Evolutionary conservation across 2,329 filamentous ascomycete species (phyloP).

Genomic region (Catunica adiposa): DNA sequence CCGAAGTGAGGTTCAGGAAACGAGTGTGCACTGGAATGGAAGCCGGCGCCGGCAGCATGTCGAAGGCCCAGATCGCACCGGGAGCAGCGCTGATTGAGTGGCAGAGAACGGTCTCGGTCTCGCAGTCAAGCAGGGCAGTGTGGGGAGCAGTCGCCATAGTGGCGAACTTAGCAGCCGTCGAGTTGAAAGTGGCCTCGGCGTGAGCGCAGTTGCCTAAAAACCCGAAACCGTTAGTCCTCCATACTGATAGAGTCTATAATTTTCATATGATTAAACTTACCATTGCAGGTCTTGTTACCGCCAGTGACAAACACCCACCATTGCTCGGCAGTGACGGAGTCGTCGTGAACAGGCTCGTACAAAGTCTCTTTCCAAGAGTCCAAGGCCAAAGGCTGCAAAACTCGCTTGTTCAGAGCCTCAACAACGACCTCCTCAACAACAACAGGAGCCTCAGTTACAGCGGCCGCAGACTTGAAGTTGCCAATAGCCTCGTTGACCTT

Average conservation of each 20-base stretch:
- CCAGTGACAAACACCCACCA: constrained; percentile 63
- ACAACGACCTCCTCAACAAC: constrained; percentile 26
- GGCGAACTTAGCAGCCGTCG: constrained; percentile 47
- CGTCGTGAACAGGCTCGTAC: constrained; percentile 42
- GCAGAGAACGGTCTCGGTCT: constrained; percentile 57
- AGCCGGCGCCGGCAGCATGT: constrained; percentile 47
- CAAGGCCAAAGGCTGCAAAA: constrained; percentile 40
- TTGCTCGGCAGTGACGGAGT: constrained; percentile 48
- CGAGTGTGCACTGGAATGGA: constrained; percentile 47
- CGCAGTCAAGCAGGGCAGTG: constrained; percentile 56
- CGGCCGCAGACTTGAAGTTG: constrained; percentile 29
- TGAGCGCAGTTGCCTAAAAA: constrained; percentile 43
- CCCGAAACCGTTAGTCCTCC: background rate
- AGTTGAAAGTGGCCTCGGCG: constrained; percentile 49
- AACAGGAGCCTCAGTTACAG: constrained; percentile 32
- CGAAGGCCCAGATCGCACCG: constrained; percentile 50
- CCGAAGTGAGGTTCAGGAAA: constrained; percentile 52
- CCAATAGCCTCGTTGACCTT: constrained; percentile 49
- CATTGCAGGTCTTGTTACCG: constrained; percentile 64
- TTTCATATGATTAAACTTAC: constrained; percentile 24
- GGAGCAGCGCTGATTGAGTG: constrained; percentile 53
- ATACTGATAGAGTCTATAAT: background rate
- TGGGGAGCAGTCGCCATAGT: constrained; percentile 44
- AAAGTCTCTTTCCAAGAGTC: constrained; percentile 57
- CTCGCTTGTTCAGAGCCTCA: constrained; percentile 19